Base-by-base conservation (phyloP, 1,284 basidiomycete genomes). In the Schizopora paradoxa region DNA sequence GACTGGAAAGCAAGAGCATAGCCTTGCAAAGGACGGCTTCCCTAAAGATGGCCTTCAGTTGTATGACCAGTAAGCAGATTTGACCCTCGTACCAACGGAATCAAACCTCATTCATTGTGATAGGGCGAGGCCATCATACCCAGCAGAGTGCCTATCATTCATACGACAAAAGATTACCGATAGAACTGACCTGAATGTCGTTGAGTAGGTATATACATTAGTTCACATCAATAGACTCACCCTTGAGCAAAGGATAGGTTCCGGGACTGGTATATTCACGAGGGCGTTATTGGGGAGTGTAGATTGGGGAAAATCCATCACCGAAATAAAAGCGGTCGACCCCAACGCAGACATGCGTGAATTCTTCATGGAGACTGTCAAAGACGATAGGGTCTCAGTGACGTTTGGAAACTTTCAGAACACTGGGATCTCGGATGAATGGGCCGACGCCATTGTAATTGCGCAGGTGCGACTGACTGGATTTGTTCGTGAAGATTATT, bases 181-280 rank as follows among this genome's bases (percentile, higher is more conserved):
- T n/a, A 41, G 60, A 1, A 56, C 64, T 2, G 66, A 70, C 2
- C 56, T 84, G 11, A 82, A 84, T 47, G 63, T 89, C 25, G 75
- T 79, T 47, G 86, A 89, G 86, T 86, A 55, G 52, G 77, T 60
- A 13, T 26, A 41, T 27, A 14, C 31, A 11, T 10, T 13, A 38
- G 7, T 38, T 21, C 29, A 8, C 18, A n/a, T 29, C 45, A 25
- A 18, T 8, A 18, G 41, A 19, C 21, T 19, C 21, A 38, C 43
- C 13, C 16, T 43, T 8, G 36, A 21, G 19, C 54, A 21, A 55
- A 84, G 82, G 56, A 67, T 86, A 34, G 81, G 86, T 23, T 64
- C 79, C 27, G 87, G 86, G 26, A 87, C 86, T 3, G 87, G 86
- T 4, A 75, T 90, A 37, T 90, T 87, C 61, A 89, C 86, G 16